A percentile compares a stretch with the other conserved stretches of the same genome.
phyloP scores from a whole-genome alignment of 2,329 filamentous ascomycete species.

The Coccinonectria pachysandricola region DNA sequence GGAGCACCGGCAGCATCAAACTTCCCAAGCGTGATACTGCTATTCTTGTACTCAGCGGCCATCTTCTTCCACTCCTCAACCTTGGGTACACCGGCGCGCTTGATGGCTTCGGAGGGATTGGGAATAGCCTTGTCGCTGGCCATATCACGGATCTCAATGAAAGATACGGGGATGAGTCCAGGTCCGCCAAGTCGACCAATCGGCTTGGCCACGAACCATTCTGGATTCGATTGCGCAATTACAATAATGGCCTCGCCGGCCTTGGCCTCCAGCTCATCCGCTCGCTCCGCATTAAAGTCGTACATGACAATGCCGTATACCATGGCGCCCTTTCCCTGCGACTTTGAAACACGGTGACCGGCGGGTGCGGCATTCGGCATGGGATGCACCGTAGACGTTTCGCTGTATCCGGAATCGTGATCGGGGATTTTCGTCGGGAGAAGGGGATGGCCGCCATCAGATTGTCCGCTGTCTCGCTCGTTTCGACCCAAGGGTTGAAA shows the following conservation, averaged over 20 bases:
- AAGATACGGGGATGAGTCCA: conserved; percentile 89
- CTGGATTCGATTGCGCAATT: conserved; percentile 94
- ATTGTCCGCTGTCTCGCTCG: conserved; percentile 76
- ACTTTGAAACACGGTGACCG: conserved; percentile 40
- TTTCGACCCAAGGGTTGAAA: conserved; percentile 90
- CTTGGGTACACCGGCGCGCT: conserved; percentile 78
- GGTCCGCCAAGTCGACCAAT: conserved; percentile 93
- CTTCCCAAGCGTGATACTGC: conserved; percentile 91
- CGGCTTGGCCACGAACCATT: conserved; percentile 99
- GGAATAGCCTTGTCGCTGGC: conserved; percentile 69
- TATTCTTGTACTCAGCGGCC: conserved; percentile 98
- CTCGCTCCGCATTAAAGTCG: conserved; percentile 86
- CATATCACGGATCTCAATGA: conserved; percentile 95
- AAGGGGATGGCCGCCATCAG: conserved; percentile 41
- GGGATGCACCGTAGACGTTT: conserved; percentile 23
- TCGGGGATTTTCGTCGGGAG: conserved; percentile 51
- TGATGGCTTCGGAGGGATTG: conserved; percentile 77
- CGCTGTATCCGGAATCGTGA: conserved; percentile 78
- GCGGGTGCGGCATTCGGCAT: conserved; percentile 14
- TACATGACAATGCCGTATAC: conserved; percentile 97
- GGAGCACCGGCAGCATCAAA: conserved; percentile 51
- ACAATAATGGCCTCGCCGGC: conserved; percentile 95
- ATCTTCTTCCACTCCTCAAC: conserved; percentile 99
- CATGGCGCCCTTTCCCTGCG: conserved; percentile 61
- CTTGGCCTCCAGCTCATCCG: conserved; percentile 94